A percentile compares a stretch with the other conserved stretches of the same genome.
Evolutionary conservation across 352 stramenopile genomes (phyloP).

Genomic region (Globisporangium alternatum): DNA sequence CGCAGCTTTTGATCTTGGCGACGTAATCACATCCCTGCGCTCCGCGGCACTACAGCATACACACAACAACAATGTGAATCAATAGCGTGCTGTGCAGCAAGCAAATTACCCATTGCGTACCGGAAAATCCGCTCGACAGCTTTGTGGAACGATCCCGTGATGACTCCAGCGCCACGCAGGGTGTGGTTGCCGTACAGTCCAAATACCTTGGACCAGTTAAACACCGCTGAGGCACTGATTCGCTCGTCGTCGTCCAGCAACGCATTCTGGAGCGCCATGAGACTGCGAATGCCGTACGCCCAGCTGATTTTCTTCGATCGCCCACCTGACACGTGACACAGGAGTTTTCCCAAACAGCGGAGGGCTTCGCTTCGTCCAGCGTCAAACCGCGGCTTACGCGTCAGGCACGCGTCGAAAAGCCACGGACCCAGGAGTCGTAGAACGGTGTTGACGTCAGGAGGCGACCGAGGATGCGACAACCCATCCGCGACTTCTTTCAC

Average conservation of each 20-base stretch:
- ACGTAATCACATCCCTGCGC: slow-evolving; percentile 30
- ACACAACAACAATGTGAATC: slow-evolving; percentile 4
- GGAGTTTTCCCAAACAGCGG: slow-evolving; percentile 68
- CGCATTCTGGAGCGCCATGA: slow-evolving; percentile 79
- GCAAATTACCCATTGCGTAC: slow-evolving; percentile 21
- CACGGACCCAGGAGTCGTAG: slow-evolving; percentile 75
- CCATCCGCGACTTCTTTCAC: slow-evolving; percentile 23
- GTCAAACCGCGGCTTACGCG: slow-evolving; percentile 64
- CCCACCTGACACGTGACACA: slow-evolving; percentile 65
- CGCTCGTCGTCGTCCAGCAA: slow-evolving; percentile 80
- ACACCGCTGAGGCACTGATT: slow-evolving; percentile 74
- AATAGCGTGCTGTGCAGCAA: neutral
- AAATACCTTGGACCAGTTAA: slow-evolving; percentile 85
- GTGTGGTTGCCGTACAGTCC: slow-evolving; percentile 81
- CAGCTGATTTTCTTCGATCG: slow-evolving; percentile 81
- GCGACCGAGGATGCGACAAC: slow-evolving; percentile 39
- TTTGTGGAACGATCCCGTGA: slow-evolving; percentile 78
- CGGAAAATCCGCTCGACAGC: slow-evolving; percentile 75
- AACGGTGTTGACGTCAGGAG: slow-evolving; percentile 85
- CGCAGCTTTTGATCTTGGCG: slow-evolving; percentile 28
- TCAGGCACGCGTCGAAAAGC: slow-evolving; percentile 84
- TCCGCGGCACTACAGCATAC: slow-evolving; percentile 22
- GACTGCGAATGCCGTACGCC: slow-evolving; percentile 77
- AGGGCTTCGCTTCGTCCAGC: slow-evolving; percentile 72
- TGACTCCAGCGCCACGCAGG: slow-evolving; percentile 67